phyloP scores from a whole-genome alignment of 2,329 filamentous ascomycete genomes.

The Stachybotrys chlorohalonatus region DNA sequence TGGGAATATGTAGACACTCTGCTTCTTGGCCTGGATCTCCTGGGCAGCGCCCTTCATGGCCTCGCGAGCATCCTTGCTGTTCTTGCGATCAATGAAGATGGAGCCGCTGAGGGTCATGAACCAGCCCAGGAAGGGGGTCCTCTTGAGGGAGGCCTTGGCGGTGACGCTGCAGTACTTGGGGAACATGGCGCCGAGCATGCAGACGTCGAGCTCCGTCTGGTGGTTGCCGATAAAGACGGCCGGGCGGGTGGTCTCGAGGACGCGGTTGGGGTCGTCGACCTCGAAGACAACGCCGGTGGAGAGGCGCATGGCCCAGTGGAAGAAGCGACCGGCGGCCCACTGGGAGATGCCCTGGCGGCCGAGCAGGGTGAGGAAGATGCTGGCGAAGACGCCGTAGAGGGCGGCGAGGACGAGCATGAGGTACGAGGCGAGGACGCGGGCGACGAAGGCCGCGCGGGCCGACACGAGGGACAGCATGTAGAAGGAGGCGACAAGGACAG shows the following conservation, averaged over 20 bases:
- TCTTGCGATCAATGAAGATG: slow-evolving; percentile 91
- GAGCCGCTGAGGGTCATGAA: slow-evolving; percentile 84
- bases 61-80: slow-evolving; percentile 69
- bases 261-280: slow-evolving; percentile 55
- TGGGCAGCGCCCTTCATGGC: slow-evolving; percentile 77
- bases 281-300: slow-evolving; percentile 72
- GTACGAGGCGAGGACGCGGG: slow-evolving; percentile 59
- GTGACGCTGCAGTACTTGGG: slow-evolving; percentile 88
- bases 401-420: slow-evolving; percentile 51
- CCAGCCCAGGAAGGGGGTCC: slow-evolving; percentile 81
- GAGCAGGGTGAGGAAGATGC: slow-evolving; percentile 58
- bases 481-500: slow-evolving; percentile 43
- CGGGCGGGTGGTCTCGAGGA: slow-evolving; percentile 60
- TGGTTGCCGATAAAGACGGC: slow-evolving; percentile 93
- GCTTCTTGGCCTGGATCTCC: slow-evolving; percentile 63
- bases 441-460: slow-evolving; percentile 56
- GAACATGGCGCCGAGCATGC: slow-evolving; percentile 84
- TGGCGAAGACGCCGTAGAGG: slow-evolving; percentile 66
- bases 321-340: slow-evolving; percentile 72
- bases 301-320: slow-evolving; percentile 69
- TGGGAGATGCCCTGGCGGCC: slow-evolving; percentile 72
- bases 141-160: slow-evolving; percentile 77
- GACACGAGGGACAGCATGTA: slow-evolving; percentile 52
- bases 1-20: slow-evolving; percentile 80
- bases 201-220: slow-evolving; percentile 90